Evolutionary conservation across 2,329 filamentous ascomycete species (phyloP).

Genomic region (Cordyceps sp.): DNA sequence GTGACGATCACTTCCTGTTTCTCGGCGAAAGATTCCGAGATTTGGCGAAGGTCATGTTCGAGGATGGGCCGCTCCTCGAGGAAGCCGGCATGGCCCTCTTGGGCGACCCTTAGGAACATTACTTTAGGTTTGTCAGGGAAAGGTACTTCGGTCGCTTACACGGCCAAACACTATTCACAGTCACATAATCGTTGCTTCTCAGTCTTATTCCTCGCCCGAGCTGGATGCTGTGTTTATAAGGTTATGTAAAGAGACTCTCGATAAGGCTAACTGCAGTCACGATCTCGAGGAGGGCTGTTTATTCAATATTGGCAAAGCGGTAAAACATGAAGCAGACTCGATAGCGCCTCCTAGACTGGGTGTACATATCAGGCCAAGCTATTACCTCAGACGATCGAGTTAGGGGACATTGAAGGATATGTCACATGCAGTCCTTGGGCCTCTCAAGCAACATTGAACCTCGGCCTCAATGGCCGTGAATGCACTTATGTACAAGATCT

Average conservation of each 20-base stretch:
- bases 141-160: conserved; percentile 10
- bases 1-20: conserved; percentile 14
- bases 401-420: too few relatives aligned
- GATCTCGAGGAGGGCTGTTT: too few relatives aligned
- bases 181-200: conserved; percentile 13
- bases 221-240: conserved; percentile 10
- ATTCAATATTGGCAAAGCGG: too few relatives aligned
- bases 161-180: conserved; percentile 13
- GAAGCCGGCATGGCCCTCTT: conserved; percentile 10
- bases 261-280: conserved; percentile 7
- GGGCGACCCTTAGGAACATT: conserved; percentile 6
- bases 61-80: conserved; percentile 8
- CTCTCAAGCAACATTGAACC: too few relatives aligned
- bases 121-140: conserved; percentile 11
- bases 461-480: too few relatives aligned
- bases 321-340: too few relatives aligned
- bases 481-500: too few relatives aligned
- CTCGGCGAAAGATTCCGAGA: conserved; percentile 7
- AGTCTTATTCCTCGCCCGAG: conserved; percentile 11
- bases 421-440: too few relatives aligned
- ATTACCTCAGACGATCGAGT: too few relatives aligned
- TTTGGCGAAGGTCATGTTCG: conserved; percentile 1
- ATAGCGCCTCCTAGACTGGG: too few relatives aligned
- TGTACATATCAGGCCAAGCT: too few relatives aligned
- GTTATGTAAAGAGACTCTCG: conserved; percentile 10